Evolutionary conservation across 768 basidiomycete genomes (phyloP), one percentile per base, ranked within the genome.

Genomic region (Auricularia auricula-judae): DNA sequence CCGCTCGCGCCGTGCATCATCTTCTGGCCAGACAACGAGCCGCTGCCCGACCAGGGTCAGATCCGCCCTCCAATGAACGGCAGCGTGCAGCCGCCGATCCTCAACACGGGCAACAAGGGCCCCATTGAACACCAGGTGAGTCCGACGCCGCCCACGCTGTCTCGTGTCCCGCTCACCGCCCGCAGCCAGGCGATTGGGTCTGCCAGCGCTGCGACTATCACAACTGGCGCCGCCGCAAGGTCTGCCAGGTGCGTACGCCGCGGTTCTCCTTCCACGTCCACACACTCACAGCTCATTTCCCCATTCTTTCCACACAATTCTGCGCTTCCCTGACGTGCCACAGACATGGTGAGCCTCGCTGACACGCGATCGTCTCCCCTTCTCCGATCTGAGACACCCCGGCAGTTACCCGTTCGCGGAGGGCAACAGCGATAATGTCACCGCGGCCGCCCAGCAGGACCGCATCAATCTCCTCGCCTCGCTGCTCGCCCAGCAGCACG

Each of bases 21-120:
- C 85, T 93, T 87, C 69, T 93, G 91, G 91, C 91, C 91, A 3
- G 91, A 92, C 73, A 93, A 93, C 69, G 91, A 93, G 71, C 82
- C 88, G 3, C 78, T 90, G 66, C 91, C 91, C 1, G 87, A 89
- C 68, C 86, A 84, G 72, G 84, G 88, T 12, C 91, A 93, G 76
- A 88, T 87, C 65, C 79, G 68, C 16, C 70, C 70, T 7, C 61
- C 62, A 59, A 54, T 67, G 56, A 14, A 14, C 29, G 23, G 29
- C 29, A 7, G 23, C 11, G 34, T 59, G 29, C 89, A 88, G 67
- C 91, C 91, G 29, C 91, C 91, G 64, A 93, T 93, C 70, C 77
- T 93, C 67, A 93, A 93, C 72, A 93, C 91, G 0, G 91, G 91
- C 1, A 93, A 93, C 74, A 82, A 87, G 64, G 91, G 91, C 33